Base-by-base conservation (phyloP, 371 early-diverging fungal genomes). In the Rhizomucor miehei region DNA sequence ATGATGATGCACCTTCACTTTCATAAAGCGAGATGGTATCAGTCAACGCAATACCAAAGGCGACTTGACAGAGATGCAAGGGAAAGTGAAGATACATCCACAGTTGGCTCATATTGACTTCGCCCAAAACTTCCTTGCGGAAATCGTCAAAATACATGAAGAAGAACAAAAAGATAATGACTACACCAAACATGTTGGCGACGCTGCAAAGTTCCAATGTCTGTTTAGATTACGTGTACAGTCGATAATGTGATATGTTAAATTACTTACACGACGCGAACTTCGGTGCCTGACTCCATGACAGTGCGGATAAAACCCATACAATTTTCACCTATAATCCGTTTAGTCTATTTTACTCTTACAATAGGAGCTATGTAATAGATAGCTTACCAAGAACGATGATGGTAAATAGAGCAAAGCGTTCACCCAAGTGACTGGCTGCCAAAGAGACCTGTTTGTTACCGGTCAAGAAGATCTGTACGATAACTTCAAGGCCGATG, bases 71-170 rank as follows among this genome's bases (percentile, higher is more conserved):
- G 1, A 82, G 37, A 50, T 82, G 83, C 1, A 82, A 64, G 1
- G 83, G 83, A 25, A 82, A 69, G 52, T 82, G 83, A n/a, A 82
- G 65, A 38, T 80, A 82, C 46, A 79, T 70, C 83, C 83, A 82
- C 8, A 82, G 63, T 44, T 79, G 81, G 34, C 77, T 78, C 44
- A 77, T 43, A 35, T 66, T 43, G 1, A 67, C 63, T 44, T 59
- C 51, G 10, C 51, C 37, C 16, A 67, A 41, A 14, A 67, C 59
- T 56, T 75, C 76, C 20, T 67, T 65, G 45, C 60, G 63, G 24
- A 77, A 77, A 45, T 77, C 77, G 36, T 77, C 77, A 63, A 77
- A 77, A 38, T 74, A 77, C 77, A 77, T 77, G 49, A 77, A 77
- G 52, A 77, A 77, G 48, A 62, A 77, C 11, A 66, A 63, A 58